Evolutionary conservation across 2,329 filamentous ascomycete genomes (phyloP).

Genomic region (Cercospora nicotianae): DNA sequence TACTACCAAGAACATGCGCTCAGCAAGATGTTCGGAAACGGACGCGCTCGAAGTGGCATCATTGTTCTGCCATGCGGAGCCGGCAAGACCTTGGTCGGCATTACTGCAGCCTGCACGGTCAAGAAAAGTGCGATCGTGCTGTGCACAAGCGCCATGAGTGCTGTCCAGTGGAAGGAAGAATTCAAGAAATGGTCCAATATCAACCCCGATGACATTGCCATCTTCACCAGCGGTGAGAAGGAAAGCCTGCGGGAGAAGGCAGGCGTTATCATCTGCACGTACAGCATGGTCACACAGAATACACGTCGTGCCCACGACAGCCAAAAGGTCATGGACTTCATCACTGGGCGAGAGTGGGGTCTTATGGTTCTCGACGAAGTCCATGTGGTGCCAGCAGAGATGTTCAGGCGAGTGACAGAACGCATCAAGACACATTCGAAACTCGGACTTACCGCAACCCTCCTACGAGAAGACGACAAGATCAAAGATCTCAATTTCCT

Average conservation of each 20-base stretch:
- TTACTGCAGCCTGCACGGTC: conserved; percentile 95
- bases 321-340: conserved; percentile 96
- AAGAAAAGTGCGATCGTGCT: conserved; percentile 95
- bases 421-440: conserved; percentile 95
- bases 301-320: conserved; percentile 86
- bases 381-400: conserved; percentile 93
- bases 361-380: conserved; percentile 97
- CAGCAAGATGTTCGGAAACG: conserved; percentile 99
- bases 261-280: conserved; percentile 95
- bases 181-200: conserved; percentile 99
- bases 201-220: conserved; percentile 85
- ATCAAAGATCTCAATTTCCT: conserved; percentile 96
- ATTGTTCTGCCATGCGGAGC: conserved; percentile 96
- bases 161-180: conserved; percentile 93
- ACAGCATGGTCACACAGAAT: conserved; percentile 97
- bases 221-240: conserved; percentile 94
- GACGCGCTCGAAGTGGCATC: conserved; percentile 92
- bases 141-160: conserved; percentile 96
- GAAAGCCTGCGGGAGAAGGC: conserved; percentile 81
- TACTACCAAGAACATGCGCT: conserved; percentile 96
- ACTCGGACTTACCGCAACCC: conserved; percentile 86
- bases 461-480: conserved; percentile 96
- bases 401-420: conserved; percentile 91
- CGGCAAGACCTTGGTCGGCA: conserved; percentile 96
- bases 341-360: conserved; percentile 88